Evolutionary conservation across 345 rosid genomes (phyloP).

Genomic region (Acer yangbiense): DNA sequence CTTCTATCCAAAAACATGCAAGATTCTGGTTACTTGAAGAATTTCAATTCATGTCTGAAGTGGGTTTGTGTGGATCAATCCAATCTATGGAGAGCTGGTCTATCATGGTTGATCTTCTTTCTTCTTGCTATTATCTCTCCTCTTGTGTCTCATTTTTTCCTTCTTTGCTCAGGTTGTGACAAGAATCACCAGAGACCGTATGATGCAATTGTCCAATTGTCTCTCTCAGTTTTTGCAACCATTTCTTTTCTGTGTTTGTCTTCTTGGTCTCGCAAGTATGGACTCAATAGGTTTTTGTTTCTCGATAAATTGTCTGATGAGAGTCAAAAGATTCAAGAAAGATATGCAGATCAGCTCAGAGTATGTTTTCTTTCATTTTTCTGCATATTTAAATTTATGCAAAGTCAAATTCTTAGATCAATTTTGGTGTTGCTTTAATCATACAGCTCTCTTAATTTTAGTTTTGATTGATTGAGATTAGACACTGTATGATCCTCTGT

Average conservation of each 20-base stretch:
- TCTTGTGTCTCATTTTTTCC: conserved; percentile 66
- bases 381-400: neutral
- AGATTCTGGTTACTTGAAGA: conserved; percentile 27
- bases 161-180: conserved; percentile 70
- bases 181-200: conserved; percentile 68
- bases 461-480: neutral
- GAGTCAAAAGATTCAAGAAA: conserved; percentile 53
- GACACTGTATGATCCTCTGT: neutral
- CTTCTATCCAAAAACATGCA: conserved; percentile 14
- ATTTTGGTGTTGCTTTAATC: neutral
- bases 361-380: conserved; percentile 21
- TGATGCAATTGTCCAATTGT: conserved; percentile 68
- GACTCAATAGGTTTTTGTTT: conserved; percentile 67
- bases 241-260: conserved; percentile 67
- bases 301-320: conserved; percentile 64
- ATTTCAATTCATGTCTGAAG: conserved; percentile 46
- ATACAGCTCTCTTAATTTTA: neutral
- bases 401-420: neutral
- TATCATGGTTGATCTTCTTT: conserved; percentile 77
- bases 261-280: conserved; percentile 70
- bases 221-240: conserved; percentile 69
- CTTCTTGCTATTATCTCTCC: conserved; percentile 64
- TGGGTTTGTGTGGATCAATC: conserved; percentile 70
- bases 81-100: conserved; percentile 41
- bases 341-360: conserved; percentile 67